Conservation (phyloP, 169 alveolate genomes). For the Plasmodium berghei region DNA sequence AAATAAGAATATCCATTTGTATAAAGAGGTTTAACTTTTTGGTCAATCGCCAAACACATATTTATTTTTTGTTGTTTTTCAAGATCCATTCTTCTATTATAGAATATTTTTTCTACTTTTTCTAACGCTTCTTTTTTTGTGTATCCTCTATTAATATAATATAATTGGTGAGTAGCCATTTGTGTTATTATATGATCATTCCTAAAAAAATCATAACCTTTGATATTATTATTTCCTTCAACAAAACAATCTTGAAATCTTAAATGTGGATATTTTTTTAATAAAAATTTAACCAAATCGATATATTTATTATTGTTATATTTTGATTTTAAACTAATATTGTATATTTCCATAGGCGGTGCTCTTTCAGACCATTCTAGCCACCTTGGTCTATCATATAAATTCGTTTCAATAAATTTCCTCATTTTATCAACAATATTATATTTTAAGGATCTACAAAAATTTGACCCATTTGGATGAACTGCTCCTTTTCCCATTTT, state of each 20-base stretch:
- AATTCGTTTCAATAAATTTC: slow-evolving; percentile 81
- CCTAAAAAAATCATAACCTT: slow-evolving; percentile 80
- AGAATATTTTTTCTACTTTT: slow-evolving; percentile 83
- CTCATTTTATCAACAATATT: slow-evolving; percentile 89
- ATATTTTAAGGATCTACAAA: slow-evolving; percentile 82
- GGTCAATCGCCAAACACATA: slow-evolving; percentile 84
- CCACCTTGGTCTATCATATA: slow-evolving; percentile 86
- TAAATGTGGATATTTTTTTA: slow-evolving; percentile 88
- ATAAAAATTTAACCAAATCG: slow-evolving; percentile 79
- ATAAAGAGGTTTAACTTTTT: slow-evolving; percentile 79
- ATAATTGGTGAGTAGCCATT: slow-evolving; percentile 74
- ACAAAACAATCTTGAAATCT: slow-evolving; percentile 87
- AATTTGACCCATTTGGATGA: slow-evolving; percentile 82
- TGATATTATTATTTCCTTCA: slow-evolving; percentile 87
- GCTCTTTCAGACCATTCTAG: slow-evolving; percentile 87
- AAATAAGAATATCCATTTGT: slow-evolving; percentile 82
- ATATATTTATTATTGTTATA: slow-evolving; percentile 80
- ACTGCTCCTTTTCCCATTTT: slow-evolving; percentile 77
- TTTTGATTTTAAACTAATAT: slow-evolving; percentile 79
- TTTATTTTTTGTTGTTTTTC: slow-evolving; percentile 82
- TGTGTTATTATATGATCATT: slow-evolving; percentile 71
- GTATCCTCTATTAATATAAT: slow-evolving; percentile 82
- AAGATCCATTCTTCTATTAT: slow-evolving; percentile 82
- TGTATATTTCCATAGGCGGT: slow-evolving; percentile 87
- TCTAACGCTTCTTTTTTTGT: slow-evolving; percentile 81